A percentile compares a stretch with the other conserved stretches of the same genome.
phyloP scores from a whole-genome alignment of 495 filamentous ascomycete genomes.

The Penicillium samsonianum region DNA sequence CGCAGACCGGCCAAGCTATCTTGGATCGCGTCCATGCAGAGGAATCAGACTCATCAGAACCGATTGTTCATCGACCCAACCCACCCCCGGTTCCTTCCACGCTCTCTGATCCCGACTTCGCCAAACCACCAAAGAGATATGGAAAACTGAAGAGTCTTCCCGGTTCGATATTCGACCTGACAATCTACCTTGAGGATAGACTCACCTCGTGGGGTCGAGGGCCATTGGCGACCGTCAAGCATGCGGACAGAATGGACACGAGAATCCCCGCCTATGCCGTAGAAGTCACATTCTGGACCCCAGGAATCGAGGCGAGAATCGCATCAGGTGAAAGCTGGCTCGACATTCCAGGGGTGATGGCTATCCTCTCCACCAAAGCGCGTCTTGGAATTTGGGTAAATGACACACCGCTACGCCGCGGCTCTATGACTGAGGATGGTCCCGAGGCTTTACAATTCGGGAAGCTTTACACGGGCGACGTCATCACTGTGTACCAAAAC shows the following conservation, averaged over 20 bases:
- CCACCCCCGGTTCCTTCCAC: constrained; percentile 4
- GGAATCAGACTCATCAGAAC: constrained; percentile 26
- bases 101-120: constrained; percentile 22
- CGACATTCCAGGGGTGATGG: constrained; percentile 49
- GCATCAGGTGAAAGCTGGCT: constrained; percentile 61
- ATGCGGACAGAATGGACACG: constrained; percentile 58
- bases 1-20: constrained; percentile 42
- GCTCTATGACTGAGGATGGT: constrained; percentile 46
- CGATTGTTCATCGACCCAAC: constrained; percentile 26
- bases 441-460: constrained; percentile 60
- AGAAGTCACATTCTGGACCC: constrained; percentile 70
- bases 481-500: constrained; percentile 63
- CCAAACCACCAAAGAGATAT: constrained; percentile 42
- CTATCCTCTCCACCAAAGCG: constrained; percentile 74
- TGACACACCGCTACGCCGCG: constrained; percentile 53
- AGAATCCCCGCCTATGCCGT: constrained; percentile 81
- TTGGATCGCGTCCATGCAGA: constrained; percentile 25
- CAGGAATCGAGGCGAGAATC: constrained; percentile 57
- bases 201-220: constrained; percentile 77
- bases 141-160: constrained; percentile 46
- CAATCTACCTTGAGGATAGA: constrained; percentile 61
- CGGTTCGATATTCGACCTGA: constrained; percentile 54
- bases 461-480: constrained; percentile 69
- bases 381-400: constrained; percentile 73
- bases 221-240: constrained; percentile 58